Evolutionary conservation across 2,329 filamentous ascomycete species (phyloP).

Genomic region (Ceratocystis ficicola): DNA sequence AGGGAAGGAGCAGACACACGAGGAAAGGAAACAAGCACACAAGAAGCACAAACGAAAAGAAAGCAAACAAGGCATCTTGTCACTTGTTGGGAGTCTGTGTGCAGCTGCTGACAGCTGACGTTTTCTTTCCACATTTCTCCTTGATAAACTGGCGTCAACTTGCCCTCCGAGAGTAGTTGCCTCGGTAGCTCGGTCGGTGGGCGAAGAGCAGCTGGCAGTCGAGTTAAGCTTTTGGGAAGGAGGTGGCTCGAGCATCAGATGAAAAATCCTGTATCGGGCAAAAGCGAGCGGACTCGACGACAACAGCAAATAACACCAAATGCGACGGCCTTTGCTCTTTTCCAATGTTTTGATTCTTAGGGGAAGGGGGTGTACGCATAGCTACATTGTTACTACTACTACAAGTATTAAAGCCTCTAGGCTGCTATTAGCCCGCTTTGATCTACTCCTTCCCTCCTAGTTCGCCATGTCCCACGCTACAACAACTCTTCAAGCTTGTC

Average conservation of each 20-base stretch:
- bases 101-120: background rate
- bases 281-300: background rate
- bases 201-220: background rate
- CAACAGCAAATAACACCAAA: background rate
- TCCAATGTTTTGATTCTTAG: background rate
- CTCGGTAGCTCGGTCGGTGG: background rate
- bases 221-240: constrained; percentile 10
- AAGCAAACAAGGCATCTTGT: background rate
- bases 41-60: background rate
- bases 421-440: background rate
- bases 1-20: too few relatives aligned
- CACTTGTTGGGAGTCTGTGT: background rate
- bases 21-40: too few relatives aligned
- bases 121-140: background rate
- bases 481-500: background rate
- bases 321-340: background rate
- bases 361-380: too few relatives aligned
- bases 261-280: constrained; percentile 8
- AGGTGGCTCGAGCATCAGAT: constrained; percentile 10
- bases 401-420: background rate
- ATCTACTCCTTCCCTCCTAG: background rate
- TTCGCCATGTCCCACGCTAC: background rate
- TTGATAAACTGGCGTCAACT: too few relatives aligned
- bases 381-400: background rate
- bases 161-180: background rate